These are phyloP conservation scores for Phytophthora tubulina DNA, from an alignment of 352 stramenopile genomes.

Conservation along the genomic window DNA sequence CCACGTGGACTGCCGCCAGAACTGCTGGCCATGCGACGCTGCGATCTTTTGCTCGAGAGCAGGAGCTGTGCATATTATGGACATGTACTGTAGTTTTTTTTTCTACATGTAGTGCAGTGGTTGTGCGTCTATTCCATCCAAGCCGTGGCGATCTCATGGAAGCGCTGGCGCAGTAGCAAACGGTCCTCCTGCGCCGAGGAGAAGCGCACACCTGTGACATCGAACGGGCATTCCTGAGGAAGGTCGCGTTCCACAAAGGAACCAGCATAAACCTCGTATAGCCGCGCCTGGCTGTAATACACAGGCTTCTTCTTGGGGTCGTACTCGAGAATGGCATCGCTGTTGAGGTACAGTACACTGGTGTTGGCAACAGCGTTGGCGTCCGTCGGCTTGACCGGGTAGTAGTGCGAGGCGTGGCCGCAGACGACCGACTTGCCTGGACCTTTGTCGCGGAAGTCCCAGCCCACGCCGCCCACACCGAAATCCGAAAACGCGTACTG, in stretches of 20 bases:
- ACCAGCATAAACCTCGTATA: slow-evolving; percentile 62
- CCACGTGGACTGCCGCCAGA: slow-evolving; percentile 15
- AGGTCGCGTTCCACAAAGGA: slow-evolving; percentile 53
- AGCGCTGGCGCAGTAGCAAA: slow-evolving; percentile 56
- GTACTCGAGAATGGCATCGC: slow-evolving; percentile 67
- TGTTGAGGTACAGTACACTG: slow-evolving; percentile 73
- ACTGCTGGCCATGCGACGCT: slow-evolving; percentile 7
- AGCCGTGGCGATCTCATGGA: slow-evolving; percentile 48
- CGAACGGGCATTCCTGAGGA: slow-evolving; percentile 65
- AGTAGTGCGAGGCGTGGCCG: slow-evolving; percentile 69
- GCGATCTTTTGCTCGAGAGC: slow-evolving; percentile 3
- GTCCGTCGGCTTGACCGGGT: slow-evolving; percentile 43
- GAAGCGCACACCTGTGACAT: slow-evolving; percentile 56
- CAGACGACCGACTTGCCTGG: slow-evolving; percentile 56
- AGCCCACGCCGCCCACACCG: slow-evolving; percentile 62
- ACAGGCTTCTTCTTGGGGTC: slow-evolving; percentile 52
- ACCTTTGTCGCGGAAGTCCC: slow-evolving; percentile 46
- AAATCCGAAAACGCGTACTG: slow-evolving; percentile 77
- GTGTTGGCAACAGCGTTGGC: slow-evolving; percentile 26
- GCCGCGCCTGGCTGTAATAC: slow-evolving; percentile 58
- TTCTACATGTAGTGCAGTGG: slow-evolving; percentile 2
- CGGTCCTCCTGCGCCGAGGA: slow-evolving; percentile 45
- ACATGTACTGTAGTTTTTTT: slow-evolving; percentile 5
- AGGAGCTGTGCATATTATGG: background rate
- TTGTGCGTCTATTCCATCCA: slow-evolving; percentile 41